Conservation (phyloP, 352 stramenopile species). For the Phytopythium boreale region DNA sequence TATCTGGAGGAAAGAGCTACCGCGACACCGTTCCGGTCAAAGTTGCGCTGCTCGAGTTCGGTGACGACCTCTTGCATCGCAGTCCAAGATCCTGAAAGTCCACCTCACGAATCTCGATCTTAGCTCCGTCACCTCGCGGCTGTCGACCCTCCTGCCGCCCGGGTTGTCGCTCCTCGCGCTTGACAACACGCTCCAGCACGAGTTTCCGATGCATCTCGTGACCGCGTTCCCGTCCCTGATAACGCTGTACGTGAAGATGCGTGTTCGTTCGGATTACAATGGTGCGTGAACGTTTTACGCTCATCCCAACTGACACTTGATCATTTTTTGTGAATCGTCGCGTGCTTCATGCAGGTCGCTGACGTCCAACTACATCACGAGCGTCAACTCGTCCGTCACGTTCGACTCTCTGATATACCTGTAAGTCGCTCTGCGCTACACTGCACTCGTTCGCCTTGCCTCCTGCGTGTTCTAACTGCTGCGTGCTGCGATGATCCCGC, state of each 20-base stretch:
- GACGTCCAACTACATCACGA: conserved; percentile 17
- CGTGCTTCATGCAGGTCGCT: conserved; percentile 10
- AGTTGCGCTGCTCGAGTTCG: conserved; percentile 17
- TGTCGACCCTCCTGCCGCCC: conserved; percentile 22
- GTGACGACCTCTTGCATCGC: conserved; percentile 18
- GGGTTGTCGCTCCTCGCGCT: too few relatives aligned
- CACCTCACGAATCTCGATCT: conserved; percentile 19
- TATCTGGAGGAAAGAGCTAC: conserved; percentile 13
- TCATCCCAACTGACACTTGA: too few relatives aligned
- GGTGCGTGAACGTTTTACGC: neutral
- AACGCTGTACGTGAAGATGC: conserved; percentile 22
- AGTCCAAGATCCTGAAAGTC: conserved; percentile 17
- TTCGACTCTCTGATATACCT: conserved; percentile 13
- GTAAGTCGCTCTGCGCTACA: too few relatives aligned
- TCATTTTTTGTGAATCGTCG: too few relatives aligned
- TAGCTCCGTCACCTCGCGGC: conserved; percentile 12
- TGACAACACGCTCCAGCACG: conserved; percentile 22
- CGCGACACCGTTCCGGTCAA: conserved; percentile 15
- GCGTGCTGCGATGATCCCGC: too few relatives aligned
- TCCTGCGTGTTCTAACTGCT: too few relatives aligned
- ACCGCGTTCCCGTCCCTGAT: conserved; percentile 13
- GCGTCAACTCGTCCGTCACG: conserved; percentile 15
- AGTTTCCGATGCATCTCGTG: conserved; percentile 16
- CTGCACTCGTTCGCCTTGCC: too few relatives aligned
- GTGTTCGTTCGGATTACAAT: too few relatives aligned